These are phyloP conservation scores for Candida corydali DNA, from an alignment of 805 yeast species.

Conservation along the genomic window DNA sequence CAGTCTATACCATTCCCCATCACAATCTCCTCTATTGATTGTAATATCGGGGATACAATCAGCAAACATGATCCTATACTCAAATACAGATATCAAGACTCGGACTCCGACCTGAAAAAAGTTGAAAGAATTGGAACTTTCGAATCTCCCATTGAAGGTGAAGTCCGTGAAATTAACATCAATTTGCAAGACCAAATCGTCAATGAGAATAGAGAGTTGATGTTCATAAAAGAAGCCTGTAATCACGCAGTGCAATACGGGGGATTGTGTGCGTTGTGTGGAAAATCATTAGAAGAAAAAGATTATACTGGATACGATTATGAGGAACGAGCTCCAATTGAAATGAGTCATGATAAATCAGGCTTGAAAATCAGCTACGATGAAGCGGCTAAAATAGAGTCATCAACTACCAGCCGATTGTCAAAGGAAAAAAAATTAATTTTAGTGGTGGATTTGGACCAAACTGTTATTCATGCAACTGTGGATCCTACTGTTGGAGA, in stretches of 20 bases:
- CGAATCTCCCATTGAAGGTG: slow-evolving; percentile 82
- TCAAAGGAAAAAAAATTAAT: slow-evolving; percentile 65
- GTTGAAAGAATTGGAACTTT: slow-evolving; percentile 72
- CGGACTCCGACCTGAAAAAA: slow-evolving; percentile 39
- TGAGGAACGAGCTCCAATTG: slow-evolving; percentile 73
- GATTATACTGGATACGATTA: slow-evolving; percentile 72
- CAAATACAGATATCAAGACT: slow-evolving; percentile 65
- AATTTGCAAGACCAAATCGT: slow-evolving; percentile 58
- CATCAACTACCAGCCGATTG: slow-evolving; percentile 56
- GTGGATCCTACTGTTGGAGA: slow-evolving; percentile 97
- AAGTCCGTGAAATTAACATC: slow-evolving; percentile 47
- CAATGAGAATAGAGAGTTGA: slow-evolving; percentile 42
- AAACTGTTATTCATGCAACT: slow-evolving; percentile 95
- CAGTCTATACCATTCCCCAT: slow-evolving; percentile 64
- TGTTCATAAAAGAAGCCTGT: slow-evolving; percentile 74
- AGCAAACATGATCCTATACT: slow-evolving; percentile 51
- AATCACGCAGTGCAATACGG: slow-evolving; percentile 91
- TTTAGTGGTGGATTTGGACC: slow-evolving; percentile 93
- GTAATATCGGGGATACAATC: slow-evolving; percentile 42
- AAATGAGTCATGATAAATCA: slow-evolving; percentile 86
- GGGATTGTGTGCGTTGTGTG: slow-evolving; percentile 92
- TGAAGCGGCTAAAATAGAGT: slow-evolving; percentile 85
- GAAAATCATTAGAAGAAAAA: slow-evolving; percentile 62
- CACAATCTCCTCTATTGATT: slow-evolving; percentile 49
- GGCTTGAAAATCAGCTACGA: slow-evolving; percentile 77